Evolutionary conservation across 2,329 filamentous ascomycete species (phyloP).

Genomic region (Lomentospora prolificans): DNA sequence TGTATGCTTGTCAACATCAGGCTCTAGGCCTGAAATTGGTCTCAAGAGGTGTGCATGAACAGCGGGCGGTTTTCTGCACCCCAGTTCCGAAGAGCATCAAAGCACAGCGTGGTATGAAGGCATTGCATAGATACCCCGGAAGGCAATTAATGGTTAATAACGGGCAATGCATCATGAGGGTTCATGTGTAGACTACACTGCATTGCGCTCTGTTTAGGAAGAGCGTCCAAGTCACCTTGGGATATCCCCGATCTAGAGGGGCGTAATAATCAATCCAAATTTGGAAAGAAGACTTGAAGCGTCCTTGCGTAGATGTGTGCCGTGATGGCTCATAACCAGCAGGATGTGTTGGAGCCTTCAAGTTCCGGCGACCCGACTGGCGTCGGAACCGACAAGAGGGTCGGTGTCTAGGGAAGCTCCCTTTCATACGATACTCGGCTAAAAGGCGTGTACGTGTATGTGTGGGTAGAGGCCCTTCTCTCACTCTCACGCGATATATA

Average conservation of each 20-base stretch:
- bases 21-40: constrained; percentile 33
- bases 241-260: background rate
- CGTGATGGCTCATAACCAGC: too few species aligned
- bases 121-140: background rate
- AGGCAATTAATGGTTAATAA: background rate
- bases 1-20: constrained; percentile 83
- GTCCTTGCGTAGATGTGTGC: too few species aligned
- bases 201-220: background rate
- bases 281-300: background rate
- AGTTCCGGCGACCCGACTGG: too few species aligned
- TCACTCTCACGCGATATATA: too few species aligned
- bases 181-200: background rate
- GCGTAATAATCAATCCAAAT: background rate
- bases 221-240: constrained; percentile 1
- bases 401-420: too few species aligned
- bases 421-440: too few species aligned
- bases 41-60: background rate
- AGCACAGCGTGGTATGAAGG: background rate
- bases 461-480: too few species aligned
- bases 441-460: too few species aligned
- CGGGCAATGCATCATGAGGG: background rate
- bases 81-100: background rate
- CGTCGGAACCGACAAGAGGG: too few species aligned
- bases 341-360: too few species aligned
- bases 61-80: background rate